Conservation (phyloP, 1,284 basidiomycete genomes). For the Lignosus rhinocerotis region DNA sequence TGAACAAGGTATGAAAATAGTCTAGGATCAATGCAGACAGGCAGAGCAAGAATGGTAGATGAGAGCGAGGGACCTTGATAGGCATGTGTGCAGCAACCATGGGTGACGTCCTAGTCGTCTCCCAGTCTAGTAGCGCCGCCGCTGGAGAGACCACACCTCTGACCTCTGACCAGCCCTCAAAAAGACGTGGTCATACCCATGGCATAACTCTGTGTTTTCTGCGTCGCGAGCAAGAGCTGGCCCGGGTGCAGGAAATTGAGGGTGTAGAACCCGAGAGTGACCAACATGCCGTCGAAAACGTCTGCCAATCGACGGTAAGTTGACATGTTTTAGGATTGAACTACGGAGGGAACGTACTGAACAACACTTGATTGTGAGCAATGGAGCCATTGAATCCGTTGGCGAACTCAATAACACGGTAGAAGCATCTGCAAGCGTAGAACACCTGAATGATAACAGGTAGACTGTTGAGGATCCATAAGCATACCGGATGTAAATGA, state of each 20-base stretch:
- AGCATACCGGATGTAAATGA: conserved; percentile 19
- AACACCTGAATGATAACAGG: neutral
- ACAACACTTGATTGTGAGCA: conserved; percentile 49
- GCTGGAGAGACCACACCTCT: no score
- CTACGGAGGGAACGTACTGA: conserved; percentile 38
- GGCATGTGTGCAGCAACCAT: no score
- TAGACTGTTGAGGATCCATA: neutral
- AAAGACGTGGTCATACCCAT: neutral
- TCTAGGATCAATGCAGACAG: neutral
- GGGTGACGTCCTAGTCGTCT: no score
- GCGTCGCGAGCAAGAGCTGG: conserved; percentile 7
- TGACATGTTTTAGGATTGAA: neutral
- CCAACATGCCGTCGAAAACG: conserved; percentile 56
- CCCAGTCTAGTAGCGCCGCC: no score
- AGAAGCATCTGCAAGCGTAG: conserved; percentile 5
- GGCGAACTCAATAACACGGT: conserved; percentile 40
- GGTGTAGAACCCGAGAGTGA: conserved; percentile 51
- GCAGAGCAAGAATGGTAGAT: neutral
- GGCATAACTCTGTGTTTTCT: conserved; percentile 1
- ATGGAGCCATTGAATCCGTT: conserved; percentile 52
- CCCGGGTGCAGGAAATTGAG: conserved; percentile 58
- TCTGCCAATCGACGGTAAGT: neutral
- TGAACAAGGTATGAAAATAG: neutral
- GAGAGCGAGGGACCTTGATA: neutral
- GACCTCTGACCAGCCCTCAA: neutral